Base-by-base conservation (phyloP, 768 basidiomycete genomes). In the Termitomyces sp. region DNA sequence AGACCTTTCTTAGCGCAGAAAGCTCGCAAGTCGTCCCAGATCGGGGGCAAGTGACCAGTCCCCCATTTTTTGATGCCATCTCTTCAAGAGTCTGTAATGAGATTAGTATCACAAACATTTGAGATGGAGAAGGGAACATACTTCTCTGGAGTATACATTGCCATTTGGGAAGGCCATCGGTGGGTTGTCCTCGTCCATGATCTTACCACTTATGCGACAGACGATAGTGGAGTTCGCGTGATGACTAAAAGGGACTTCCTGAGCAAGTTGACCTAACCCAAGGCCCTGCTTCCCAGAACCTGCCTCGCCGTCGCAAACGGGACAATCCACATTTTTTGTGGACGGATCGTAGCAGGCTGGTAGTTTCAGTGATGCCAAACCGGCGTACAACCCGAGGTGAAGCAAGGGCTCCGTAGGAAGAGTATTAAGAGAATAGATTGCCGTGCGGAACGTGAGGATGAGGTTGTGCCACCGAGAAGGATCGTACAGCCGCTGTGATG, bases 181-280 rank as follows among this genome's bases (percentile, higher is more conserved):
- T 77, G 88, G 85, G 63, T 95, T 95, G 66, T 93, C 85, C 60
- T 85, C 94, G 63, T 97, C 90, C 88, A 98, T 96, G 54, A 98
- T 94, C 67, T 87, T 85, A 24, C 96, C 94, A 59, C 82, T 93
- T 64, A 98, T 79, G 51, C 84, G 73, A 66, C 97, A 98, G 15
- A 98, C 95, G 53, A 99, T 91, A 0, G 92, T 96, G 21, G 93
- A 96, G 65, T 96, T 98, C 40, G 88, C 85, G 67, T 98, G 94
- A 71, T 98, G 95, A 61, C 90, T 91, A 66, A 82, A 85, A 1
- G 97, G 95, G 0, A 98, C 93, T 60, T 93, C 90, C 54, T 79
- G 75, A 12, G 90, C 92, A 8, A 99, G 81, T 56, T 80, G 76
- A 21, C 87, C 85, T 9, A 95, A 75, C 22, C 85, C 83, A 2